Conservation (phyloP, 1,139 yeast genomes). For the Debaryomyces fabryi region DNA sequence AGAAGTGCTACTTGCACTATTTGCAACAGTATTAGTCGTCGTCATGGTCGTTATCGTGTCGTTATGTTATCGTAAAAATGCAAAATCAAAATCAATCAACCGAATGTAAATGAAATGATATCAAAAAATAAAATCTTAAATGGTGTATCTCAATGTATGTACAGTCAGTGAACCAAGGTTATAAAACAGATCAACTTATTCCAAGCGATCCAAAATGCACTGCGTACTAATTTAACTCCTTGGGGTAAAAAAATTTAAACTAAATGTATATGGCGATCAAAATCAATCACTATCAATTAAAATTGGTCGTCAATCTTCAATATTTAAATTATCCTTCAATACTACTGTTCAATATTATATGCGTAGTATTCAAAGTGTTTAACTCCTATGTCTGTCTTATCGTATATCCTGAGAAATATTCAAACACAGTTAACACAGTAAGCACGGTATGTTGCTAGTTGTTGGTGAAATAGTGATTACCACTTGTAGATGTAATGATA, state of each 20-base stretch:
- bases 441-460: background rate
- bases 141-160: background rate
- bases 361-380: background rate
- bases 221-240: background rate
- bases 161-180: background rate
- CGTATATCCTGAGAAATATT: slow-evolving; percentile 3
- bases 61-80: slow-evolving; percentile 4
- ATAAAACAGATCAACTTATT: background rate
- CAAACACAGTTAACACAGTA: slow-evolving; percentile 4
- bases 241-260: background rate
- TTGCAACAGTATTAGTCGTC: background rate
- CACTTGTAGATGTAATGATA: background rate
- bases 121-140: background rate
- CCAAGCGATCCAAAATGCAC: background rate
- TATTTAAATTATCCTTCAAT: background rate
- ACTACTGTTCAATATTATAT: background rate
- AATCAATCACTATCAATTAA: background rate
- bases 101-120: background rate
- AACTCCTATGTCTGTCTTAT: background rate
- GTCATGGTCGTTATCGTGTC: slow-evolving; percentile 6
- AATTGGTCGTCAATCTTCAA: background rate
- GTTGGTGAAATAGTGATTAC: background rate
- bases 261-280: background rate
- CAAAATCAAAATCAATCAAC: slow-evolving; percentile 2
- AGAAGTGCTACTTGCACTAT: background rate